These are phyloP conservation scores for Salvia splendens DNA, from an alignment of 257 asterid species.

Conservation along the genomic window DNA sequence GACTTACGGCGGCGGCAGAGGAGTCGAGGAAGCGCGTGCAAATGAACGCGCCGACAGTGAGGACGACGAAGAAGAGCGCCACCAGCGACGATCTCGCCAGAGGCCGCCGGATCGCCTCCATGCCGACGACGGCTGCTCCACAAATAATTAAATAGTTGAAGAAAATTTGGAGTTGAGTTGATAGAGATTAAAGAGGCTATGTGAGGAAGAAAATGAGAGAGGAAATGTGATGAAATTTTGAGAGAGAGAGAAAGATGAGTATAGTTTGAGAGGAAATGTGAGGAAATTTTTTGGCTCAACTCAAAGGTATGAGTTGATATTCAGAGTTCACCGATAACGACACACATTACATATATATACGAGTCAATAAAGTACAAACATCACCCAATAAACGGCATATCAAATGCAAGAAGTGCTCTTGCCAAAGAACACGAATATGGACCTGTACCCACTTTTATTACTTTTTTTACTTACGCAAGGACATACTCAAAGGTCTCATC, in stretches of 20 bases:
- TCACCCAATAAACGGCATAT: no score
- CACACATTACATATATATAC: no score
- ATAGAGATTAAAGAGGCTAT: neutral
- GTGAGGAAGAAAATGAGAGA: slow-evolving; percentile 5
- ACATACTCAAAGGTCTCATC: no score
- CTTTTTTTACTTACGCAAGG: no score
- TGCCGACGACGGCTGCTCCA: slow-evolving; percentile 26
- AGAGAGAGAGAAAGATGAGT: neutral
- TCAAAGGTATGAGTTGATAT: slow-evolving; percentile 5
- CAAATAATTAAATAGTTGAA: neutral
- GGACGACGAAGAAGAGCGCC: slow-evolving; percentile 44
- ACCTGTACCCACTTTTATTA: no score
- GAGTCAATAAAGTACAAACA: no score
- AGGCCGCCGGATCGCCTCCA: slow-evolving; percentile 59
- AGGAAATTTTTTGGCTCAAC: no score
- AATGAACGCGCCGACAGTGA: slow-evolving; percentile 67
- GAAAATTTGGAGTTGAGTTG: neutral
- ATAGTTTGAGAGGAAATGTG: neutral
- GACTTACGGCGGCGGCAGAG: slow-evolving; percentile 53
- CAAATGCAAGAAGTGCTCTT: no score
- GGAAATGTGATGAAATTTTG: neutral
- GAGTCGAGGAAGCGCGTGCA: slow-evolving; percentile 70
- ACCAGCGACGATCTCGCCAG: slow-evolving; percentile 50
- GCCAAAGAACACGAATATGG: no score
- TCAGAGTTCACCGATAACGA: neutral